Conservation (phyloP, 345 rosid species). For the Mallotus nudiflorus region DNA sequence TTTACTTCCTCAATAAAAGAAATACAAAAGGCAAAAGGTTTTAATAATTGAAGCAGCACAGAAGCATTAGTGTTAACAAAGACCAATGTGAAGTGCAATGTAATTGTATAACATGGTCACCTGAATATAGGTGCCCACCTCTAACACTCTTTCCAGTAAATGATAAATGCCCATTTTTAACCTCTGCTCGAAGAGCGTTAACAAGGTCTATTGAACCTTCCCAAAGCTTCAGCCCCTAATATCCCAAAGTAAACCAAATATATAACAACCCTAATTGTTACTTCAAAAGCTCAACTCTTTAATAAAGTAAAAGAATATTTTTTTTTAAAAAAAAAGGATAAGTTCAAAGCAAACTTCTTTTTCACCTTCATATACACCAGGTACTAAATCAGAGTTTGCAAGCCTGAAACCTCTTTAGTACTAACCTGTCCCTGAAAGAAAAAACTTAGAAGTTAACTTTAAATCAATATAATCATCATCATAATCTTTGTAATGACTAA, state of each 20-base stretch:
- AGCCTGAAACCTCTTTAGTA: constrained; percentile 76
- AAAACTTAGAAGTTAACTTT: not conserved
- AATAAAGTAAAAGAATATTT: no score
- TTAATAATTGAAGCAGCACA: not conserved
- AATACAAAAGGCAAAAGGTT: not conserved
- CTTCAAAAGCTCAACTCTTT: no score
- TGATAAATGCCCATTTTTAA: constrained; percentile 48
- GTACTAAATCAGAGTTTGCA: constrained; percentile 86
- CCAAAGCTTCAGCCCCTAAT: constrained; percentile 97
- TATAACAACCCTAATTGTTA: no score
- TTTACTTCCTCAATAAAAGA: no score
- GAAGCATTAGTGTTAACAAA: not conserved
- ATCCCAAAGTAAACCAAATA: constrained; percentile 2
- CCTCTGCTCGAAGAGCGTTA: constrained; percentile 62
- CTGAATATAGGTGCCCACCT: constrained; percentile 57
- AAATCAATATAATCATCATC: not conserved
- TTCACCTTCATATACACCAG: constrained; percentile 92
- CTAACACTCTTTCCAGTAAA: constrained; percentile 72
- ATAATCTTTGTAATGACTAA: no score
- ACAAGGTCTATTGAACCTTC: constrained; percentile 95
- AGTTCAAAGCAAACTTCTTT: not conserved
- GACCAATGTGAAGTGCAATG: not conserved
- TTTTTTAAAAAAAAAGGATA: not conserved
- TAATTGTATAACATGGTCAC: constrained; percentile 6
- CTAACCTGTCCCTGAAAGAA: constrained; percentile 74